Conservation (phyloP, 176 grass and related monocot species). For the Rhynchospora tenuis region DNA sequence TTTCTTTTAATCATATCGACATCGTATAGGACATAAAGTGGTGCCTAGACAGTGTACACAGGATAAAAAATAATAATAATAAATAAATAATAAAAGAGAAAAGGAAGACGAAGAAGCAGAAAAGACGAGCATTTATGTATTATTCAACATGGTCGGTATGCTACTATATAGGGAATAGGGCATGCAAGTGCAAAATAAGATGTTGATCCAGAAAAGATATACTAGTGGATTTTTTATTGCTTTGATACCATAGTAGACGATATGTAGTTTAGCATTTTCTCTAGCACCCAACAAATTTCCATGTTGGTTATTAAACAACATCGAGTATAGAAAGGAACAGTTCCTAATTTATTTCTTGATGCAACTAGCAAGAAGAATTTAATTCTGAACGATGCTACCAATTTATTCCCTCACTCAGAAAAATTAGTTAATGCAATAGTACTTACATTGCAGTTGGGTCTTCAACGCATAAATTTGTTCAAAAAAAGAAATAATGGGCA, state of each 20-base stretch:
- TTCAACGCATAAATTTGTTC: no score
- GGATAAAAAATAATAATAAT: neutral
- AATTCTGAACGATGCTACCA: neutral
- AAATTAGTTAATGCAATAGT: neutral
- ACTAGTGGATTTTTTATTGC: neutral
- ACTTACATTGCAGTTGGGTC: neutral
- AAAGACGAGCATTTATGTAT: no score
- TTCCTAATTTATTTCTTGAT: neutral
- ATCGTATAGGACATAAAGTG: neutral
- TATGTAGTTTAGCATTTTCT: neutral
- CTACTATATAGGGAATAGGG: no score
- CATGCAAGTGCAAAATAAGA: no score
- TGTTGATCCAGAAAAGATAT: neutral
- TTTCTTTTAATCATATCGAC: neutral
- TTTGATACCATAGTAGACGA: neutral
- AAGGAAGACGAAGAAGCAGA: no score
- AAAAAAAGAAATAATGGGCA: no score
- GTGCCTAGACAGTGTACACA: neutral
- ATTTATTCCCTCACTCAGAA: neutral
- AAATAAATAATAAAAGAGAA: neutral
- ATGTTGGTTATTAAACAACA: neutral
- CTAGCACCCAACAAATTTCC: neutral
- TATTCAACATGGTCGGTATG: no score
- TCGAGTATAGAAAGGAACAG: neutral
- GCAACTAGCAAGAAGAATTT: neutral